Percentiles rank a stretch among this genome's conserved stretches.
phyloP scores from a whole-genome alignment of 352 stramenopile genomes.

The Thalassiosira hispida region DNA sequence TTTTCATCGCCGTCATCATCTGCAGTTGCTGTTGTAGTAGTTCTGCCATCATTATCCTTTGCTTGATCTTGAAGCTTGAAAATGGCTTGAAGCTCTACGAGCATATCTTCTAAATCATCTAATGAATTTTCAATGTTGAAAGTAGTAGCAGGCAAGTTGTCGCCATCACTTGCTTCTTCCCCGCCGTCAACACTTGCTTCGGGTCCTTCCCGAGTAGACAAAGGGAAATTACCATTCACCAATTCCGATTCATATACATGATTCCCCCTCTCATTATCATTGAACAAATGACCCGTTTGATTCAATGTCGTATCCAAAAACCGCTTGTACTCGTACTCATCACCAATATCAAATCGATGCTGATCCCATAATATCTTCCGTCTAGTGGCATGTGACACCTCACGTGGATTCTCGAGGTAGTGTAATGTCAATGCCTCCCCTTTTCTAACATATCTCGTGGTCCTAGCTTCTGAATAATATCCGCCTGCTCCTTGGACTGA shows the following conservation, averaged over 20 bases:
- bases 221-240: slow-evolving; percentile 54
- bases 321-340: slow-evolving; percentile 15
- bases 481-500: slow-evolving; percentile 8
- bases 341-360: slow-evolving; percentile 89
- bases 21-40: neutral
- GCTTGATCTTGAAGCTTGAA: neutral
- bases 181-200: neutral
- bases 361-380: slow-evolving; percentile 89
- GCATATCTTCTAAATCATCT: slow-evolving; percentile 60
- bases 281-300: neutral
- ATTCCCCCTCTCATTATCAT: slow-evolving; percentile 6
- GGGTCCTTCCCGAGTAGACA: slow-evolving; percentile 43
- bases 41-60: neutral
- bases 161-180: slow-evolving; percentile 12
- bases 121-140: slow-evolving; percentile 68
- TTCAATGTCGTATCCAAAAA: slow-evolving; percentile 2
- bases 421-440: slow-evolving; percentile 92
- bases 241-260: slow-evolving; percentile 63
- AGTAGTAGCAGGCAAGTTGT: slow-evolving; percentile 24
- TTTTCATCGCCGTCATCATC: too few relatives aligned
- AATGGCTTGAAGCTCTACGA: slow-evolving; percentile 36
- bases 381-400: slow-evolving; percentile 88
- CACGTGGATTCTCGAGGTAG: slow-evolving; percentile 90
- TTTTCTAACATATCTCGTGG: slow-evolving; percentile 87
- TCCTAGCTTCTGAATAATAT: slow-evolving; percentile 91